These are phyloP conservation scores for Aurantiochytrium sp. DNA, from an alignment of 108 stramenopile genomes.

Conservation along the genomic window DNA sequence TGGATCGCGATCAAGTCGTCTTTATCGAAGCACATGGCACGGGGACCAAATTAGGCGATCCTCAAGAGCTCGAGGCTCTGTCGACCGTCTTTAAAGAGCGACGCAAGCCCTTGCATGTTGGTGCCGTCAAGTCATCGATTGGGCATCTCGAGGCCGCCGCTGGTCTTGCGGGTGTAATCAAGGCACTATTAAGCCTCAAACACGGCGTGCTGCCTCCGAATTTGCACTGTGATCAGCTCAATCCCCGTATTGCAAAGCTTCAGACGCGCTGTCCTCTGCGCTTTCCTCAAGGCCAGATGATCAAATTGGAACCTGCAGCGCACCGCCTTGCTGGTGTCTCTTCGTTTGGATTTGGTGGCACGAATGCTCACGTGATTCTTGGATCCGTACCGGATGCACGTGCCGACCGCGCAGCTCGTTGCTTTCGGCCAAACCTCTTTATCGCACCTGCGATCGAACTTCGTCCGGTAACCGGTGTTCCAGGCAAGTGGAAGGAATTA, in stretches of 20 bases:
- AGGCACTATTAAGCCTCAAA: not conserved
- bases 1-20: not conserved
- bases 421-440: not conserved
- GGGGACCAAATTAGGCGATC: constrained; percentile 20
- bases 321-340: not conserved
- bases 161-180: constrained; percentile 4
- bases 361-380: constrained; percentile 23
- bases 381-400: not conserved
- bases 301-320: no score
- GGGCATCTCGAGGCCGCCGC: constrained; percentile 34
- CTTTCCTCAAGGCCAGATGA: not conserved
- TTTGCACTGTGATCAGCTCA: not conserved
- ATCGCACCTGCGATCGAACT: not conserved
- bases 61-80: constrained; percentile 19
- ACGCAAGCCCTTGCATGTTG: not conserved
- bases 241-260: not conserved
- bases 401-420: not conserved
- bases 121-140: constrained; percentile 23
- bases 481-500: not conserved
- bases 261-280: not conserved
- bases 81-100: not conserved
- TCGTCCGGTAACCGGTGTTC: not conserved
- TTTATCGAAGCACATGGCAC: constrained; percentile 22
- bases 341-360: constrained; percentile 33
- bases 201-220: not conserved